Base-by-base conservation (phyloP, 2,329 filamentous ascomycete species). In the Grosmannia huntii region DNA sequence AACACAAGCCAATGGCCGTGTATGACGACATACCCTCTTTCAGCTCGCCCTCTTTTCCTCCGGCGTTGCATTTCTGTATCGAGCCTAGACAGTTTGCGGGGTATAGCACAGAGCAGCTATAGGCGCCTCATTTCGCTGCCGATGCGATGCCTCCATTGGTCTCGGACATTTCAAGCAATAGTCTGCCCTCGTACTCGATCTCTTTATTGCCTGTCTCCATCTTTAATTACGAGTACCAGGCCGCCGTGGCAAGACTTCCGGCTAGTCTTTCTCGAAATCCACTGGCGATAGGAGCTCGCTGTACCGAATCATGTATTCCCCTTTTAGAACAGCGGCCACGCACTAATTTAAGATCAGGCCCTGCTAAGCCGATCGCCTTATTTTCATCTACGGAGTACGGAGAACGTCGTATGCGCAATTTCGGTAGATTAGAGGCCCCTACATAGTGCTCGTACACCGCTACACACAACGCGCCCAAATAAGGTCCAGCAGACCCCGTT, bases 11-110 rank as follows among this genome's bases (percentile, higher is more conserved):
- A 53, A 25, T 25, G 11, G 19, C 65, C 12, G 58, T 59, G 49
- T 38, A 53, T 53, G 52, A 54, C 52, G 52, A 38, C 52, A 54
- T 54, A 19, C 11, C 21, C 50, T 36, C 12, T 52, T 41, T 53
- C 51, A 53, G 51, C 51, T 36, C 46, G 46, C 46, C 46, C 46
- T 25, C 41, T 44, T 44, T 44, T 48, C 27, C 23, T 9, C 53
- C 57, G 48, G 57, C 56, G 53, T 36, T 36, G 53, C 53, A 52
- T 53, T 46, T n/a, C 57, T 59, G 19, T 21, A 59, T 59, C 53
- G 23, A 53, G 57, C n/a, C 55, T 56, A 56, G 57, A 48, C 12
- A 27, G 48, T 58, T 59, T 59, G 57, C 57, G 57, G 57, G 57
- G 57, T 59, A 59, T 59, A 59, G 33, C 28, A 52, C 28, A 52